A percentile compares a stretch with the other conserved stretches of the same genome.
Conservation (phyloP, 257 asterid genomes). For the Nemophila menziesii region DNA sequence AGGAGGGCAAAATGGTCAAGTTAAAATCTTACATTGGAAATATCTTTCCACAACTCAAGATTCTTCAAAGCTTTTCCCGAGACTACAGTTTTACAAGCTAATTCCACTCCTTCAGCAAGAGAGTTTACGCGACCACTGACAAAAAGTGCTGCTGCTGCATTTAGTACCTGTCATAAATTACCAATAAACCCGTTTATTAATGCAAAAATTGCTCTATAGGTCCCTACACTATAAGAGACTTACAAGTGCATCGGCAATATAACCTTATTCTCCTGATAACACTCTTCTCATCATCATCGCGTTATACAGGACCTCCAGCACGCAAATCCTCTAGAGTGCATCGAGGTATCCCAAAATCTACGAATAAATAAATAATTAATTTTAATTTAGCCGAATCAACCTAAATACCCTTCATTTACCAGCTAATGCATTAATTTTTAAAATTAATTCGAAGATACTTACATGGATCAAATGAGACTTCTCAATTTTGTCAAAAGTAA, state of each 20-base stretch:
- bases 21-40: constrained; percentile 49
- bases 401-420: too few species aligned
- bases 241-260: constrained; percentile 76
- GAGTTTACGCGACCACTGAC: constrained; percentile 53
- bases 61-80: constrained; percentile 72
- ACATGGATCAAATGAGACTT: constrained; percentile 61
- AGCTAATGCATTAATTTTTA: not conserved
- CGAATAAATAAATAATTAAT: constrained; percentile 19
- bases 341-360: constrained; percentile 71
- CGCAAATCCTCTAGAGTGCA: constrained; percentile 44
- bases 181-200: too few species aligned
- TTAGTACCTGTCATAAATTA: constrained; percentile 39
- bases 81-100: constrained; percentile 50
- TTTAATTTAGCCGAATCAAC: too few species aligned
- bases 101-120: constrained; percentile 58
- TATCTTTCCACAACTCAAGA: constrained; percentile 54
- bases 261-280: constrained; percentile 57
- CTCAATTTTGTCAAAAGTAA: constrained; percentile 48
- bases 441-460: constrained; percentile 15
- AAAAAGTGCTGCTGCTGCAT: constrained; percentile 84
- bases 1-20: not conserved
- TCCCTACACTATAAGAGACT: constrained; percentile 9
- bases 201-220: not conserved
- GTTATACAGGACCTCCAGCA: constrained; percentile 70
- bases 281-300: constrained; percentile 53